Percentiles rank a stretch among this genome's conserved stretches.
Evolutionary conservation across 768 basidiomycete species (phyloP).

Genomic region (Chlorophyllum brunneum): DNA sequence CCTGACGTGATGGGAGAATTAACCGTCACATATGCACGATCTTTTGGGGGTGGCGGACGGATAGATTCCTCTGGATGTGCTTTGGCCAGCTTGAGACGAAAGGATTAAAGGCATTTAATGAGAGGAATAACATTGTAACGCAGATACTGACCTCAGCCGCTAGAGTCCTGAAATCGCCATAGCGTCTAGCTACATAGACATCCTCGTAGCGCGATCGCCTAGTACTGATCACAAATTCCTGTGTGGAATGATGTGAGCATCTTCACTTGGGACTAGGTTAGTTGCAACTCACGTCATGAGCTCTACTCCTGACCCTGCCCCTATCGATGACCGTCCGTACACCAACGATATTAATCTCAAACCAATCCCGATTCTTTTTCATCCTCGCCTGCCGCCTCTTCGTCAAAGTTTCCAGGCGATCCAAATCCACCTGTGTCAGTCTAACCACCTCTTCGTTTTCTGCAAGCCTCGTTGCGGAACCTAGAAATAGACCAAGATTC

Average conservation of each 20-base stretch:
- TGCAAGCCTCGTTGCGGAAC: slow-evolving; percentile 74
- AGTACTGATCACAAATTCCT: slow-evolving; percentile 97
- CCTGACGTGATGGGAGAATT: slow-evolving; percentile 23
- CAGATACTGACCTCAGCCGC: slow-evolving; percentile 63
- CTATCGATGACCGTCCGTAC: slow-evolving; percentile 82
- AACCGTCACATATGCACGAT: slow-evolving; percentile 64
- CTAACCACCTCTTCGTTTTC: slow-evolving; percentile 90
- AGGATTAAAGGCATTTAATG: slow-evolving; percentile 1
- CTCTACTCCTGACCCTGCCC: slow-evolving; percentile 79
- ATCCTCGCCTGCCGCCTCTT: slow-evolving; percentile 54
- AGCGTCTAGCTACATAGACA: slow-evolving; percentile 85
- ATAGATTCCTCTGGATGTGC: slow-evolving; percentile 82
- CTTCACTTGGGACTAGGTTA: slow-evolving; percentile 6
- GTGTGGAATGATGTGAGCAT: slow-evolving; percentile 12
- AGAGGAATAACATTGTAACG: background rate
- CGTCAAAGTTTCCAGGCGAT: slow-evolving; percentile 70
- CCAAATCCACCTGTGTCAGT: slow-evolving; percentile 80
- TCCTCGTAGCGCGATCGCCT: slow-evolving; percentile 68
- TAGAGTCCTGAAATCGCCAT: slow-evolving; percentile 92
- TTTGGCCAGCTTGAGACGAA: slow-evolving; percentile 67
- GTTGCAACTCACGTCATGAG: slow-evolving; percentile 74
- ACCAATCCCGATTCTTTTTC: slow-evolving; percentile 47
- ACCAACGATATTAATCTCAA: slow-evolving; percentile 89
- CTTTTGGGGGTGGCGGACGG: slow-evolving; percentile 83
- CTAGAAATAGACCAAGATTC: slow-evolving; percentile 77